phyloP scores from a whole-genome alignment of 495 filamentous ascomycete species.

The Pyrenopolyporus hunteri region DNA sequence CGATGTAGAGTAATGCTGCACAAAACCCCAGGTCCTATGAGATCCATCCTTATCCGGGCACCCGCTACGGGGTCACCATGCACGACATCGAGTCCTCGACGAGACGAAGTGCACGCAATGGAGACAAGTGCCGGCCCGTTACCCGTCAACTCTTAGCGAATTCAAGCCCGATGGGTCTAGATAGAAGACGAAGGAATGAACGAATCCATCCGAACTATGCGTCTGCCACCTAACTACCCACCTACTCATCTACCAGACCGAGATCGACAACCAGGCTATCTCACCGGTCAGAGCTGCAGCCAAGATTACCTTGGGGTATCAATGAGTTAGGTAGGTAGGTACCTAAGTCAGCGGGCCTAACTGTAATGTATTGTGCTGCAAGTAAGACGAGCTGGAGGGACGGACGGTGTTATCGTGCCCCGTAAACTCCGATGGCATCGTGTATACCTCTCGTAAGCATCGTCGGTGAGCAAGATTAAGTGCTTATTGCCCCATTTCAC shows the following conservation, averaged over 20 bases:
- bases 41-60: not conserved
- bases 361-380: not conserved
- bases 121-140: too few relatives aligned
- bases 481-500: conserved; percentile 13
- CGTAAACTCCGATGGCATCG: not conserved
- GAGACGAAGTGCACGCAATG: too few relatives aligned
- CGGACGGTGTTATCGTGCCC: too few relatives aligned
- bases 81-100: conserved; percentile 31
- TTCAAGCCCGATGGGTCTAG: not conserved
- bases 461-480: conserved; percentile 15
- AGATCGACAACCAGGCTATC: not conserved
- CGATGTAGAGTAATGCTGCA: conserved; percentile 4
- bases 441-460: conserved; percentile 1
- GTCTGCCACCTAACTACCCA: not conserved
- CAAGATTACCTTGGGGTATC: not conserved
- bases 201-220: not conserved
- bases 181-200: not conserved
- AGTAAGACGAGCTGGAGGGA: not conserved
- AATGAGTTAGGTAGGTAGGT: too few relatives aligned
- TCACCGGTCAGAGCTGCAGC: not conserved
- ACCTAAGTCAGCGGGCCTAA: too few relatives aligned
- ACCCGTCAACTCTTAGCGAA: too few relatives aligned
- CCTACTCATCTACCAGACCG: not conserved
- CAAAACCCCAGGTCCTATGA: conserved; percentile 3
- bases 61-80: conserved; percentile 4